Evolutionary conservation across 257 asterid genomes (phyloP), one percentile per base, ranked within the genome.

Genomic region (Rhazya stricta): DNA sequence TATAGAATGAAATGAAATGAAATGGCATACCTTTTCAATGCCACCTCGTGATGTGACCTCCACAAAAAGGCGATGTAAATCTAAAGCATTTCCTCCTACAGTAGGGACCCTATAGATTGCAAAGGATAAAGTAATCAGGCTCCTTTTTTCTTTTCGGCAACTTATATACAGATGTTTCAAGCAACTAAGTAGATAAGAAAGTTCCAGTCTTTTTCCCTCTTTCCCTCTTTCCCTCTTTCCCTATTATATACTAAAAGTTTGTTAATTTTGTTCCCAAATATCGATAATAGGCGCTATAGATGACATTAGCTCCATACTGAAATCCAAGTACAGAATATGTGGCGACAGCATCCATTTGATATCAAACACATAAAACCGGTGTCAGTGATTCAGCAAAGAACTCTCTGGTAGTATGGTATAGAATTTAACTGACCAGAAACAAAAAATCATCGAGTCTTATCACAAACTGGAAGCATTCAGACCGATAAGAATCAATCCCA

Each of bases 41-140:
- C 99, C 99, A 62, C 99, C 97, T 50, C 96, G 94, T 63, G 97
- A 83, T 65, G 98, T 91, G 79, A 91, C 99, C 88, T 92, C 97
- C 74, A 91, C 56, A 76, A 95, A 95, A 39, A 95, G 97, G 67
- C 80, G 92, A 76, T 92, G 96, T 45, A 95, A 83, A 90, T 92
- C 97, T 80, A 95, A 79, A 25, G 74, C 79, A 58, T 81, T 85
- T 80, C 98, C 96, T 81, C 96, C 99, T 51, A 91, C 70, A 18
- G 80, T 88, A 69, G 99, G 99, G 74, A 91, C 76, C 89, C 99
- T 95, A 82, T 30, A 76, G 42, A 83, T 36, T 18, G 69, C 46
- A 81, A 71, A 79, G 46, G 78, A 67, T 77, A 68, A 67, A 45
- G 43, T 60, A 37, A 43, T 34, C 11, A 48, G 72, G 36, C 39